Conservation (phyloP, 345 rosid species). For the Eucalyptus erythrocorys region DNA sequence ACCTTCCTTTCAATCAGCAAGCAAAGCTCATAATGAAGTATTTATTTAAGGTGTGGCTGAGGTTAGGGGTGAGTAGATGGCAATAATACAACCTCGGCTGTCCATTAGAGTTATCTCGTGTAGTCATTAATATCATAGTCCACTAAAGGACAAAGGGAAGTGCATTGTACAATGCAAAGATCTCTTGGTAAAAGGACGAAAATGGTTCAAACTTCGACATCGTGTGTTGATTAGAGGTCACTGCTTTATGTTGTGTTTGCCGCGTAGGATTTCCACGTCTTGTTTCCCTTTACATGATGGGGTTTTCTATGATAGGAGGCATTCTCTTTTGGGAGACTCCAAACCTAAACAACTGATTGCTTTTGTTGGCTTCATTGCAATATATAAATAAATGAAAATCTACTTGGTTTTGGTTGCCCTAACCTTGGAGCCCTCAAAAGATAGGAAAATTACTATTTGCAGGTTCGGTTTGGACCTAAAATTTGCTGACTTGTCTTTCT, state of each 20-base stretch:
- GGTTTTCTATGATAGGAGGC: background rate
- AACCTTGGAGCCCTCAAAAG: background rate
- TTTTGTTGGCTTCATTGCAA: background rate
- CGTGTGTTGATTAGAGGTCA: background rate
- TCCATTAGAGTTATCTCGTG: background rate
- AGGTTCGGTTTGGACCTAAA: background rate
- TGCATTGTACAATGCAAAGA: background rate
- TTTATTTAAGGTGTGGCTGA: background rate
- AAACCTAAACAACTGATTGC: background rate
- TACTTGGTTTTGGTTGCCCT: background rate
- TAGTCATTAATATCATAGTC: background rate
- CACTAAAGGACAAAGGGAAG: background rate
- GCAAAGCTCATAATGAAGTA: background rate
- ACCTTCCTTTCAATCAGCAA: background rate
- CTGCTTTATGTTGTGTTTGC: background rate
- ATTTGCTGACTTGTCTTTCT: background rate
- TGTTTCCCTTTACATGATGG: background rate
- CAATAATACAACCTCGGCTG: background rate
- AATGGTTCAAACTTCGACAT: background rate
- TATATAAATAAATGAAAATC: background rate
- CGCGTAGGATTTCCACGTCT: background rate
- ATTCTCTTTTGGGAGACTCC: background rate
- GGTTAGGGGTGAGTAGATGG: background rate
- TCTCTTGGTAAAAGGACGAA: background rate
- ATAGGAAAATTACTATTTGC: background rate